A percentile compares a stretch with the other conserved stretches of the same genome.
Conservation (phyloP, 495 filamentous ascomycete genomes). For the Aeminium ludgeri region DNA sequence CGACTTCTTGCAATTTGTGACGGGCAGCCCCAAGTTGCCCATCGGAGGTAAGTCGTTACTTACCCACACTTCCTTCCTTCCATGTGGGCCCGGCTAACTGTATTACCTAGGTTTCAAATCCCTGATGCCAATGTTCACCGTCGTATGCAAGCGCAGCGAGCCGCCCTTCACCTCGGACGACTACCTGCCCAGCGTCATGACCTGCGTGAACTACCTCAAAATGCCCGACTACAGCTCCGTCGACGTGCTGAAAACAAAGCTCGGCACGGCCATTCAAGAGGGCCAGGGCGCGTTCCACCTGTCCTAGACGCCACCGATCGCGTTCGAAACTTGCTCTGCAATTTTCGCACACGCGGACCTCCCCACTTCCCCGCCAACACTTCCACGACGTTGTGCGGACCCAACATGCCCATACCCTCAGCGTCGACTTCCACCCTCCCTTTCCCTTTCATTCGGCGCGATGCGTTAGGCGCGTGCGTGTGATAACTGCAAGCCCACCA, state of each 20-base stretch:
- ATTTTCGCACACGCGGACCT: no score
- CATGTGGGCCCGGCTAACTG: conserved; percentile 12
- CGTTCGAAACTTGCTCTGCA: no score
- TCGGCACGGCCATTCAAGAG: conserved; percentile 79
- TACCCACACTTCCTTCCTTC: conserved; percentile 1
- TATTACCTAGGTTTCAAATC: conserved; percentile 73
- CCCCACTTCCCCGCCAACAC: no score
- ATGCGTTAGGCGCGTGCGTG: no score
- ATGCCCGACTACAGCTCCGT: conserved; percentile 84
- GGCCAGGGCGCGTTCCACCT: conserved; percentile 99
- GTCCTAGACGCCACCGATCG: conserved; percentile 48
- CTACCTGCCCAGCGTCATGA: conserved; percentile 97
- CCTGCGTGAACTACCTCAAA: conserved; percentile 98
- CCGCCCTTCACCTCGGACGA: conserved; percentile 89
- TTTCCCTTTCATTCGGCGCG: no score
- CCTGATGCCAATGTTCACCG: conserved; percentile 94
- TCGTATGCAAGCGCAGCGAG: conserved; percentile 96
- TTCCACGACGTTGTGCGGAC: no score
- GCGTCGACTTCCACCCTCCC: no score
- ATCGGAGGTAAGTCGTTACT: conserved; percentile 63
- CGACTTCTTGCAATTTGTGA: conserved; percentile 95
- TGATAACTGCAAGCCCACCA: no score
- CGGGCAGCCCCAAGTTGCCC: conserved; percentile 93
- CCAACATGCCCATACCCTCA: no score
- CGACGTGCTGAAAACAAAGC: conserved; percentile 53